These are phyloP conservation scores for Coemansia sp. DNA, from an alignment of 192 early-diverging fungal genomes.

Conservation along the genomic window DNA sequence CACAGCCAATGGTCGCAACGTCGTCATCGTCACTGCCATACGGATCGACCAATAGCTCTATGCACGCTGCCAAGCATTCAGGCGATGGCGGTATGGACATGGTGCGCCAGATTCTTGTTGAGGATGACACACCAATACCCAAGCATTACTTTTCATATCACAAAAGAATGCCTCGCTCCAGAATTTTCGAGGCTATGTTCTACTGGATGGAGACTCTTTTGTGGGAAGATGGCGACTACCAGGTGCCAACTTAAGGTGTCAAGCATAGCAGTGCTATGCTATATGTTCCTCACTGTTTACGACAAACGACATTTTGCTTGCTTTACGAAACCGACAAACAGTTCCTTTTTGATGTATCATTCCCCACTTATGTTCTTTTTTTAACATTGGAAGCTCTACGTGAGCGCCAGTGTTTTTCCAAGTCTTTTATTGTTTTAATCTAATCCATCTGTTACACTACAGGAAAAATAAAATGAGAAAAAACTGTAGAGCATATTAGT, in stretches of 20 bases:
- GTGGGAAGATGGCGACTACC: conserved; percentile 47
- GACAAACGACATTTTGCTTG: not conserved
- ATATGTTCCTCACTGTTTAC: not conserved
- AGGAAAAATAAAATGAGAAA: no score
- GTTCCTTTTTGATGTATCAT: not conserved
- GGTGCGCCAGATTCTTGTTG: conserved; percentile 52
- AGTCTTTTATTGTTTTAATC: not conserved
- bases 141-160: conserved; percentile 48
- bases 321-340: no score
- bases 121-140: conserved; percentile 46
- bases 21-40: conserved; percentile 28
- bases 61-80: conserved; percentile 10
- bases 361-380: not conserved
- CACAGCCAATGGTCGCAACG: conserved; percentile 20
- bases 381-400: not conserved
- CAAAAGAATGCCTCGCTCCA: conserved; percentile 47
- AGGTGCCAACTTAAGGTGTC: conserved; percentile 42
- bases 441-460: not conserved
- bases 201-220: conserved; percentile 61
- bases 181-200: conserved; percentile 52
- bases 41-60: conserved; percentile 30
- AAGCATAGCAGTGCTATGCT: not conserved
- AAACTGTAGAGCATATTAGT: no score
- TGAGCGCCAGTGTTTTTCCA: not conserved
- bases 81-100: conserved; percentile 34